Evolutionary conservation across 2,329 filamentous ascomycete genomes (phyloP), one percentile per base, ranked within the genome.

Genomic region (Ascomycota sp.): DNA sequence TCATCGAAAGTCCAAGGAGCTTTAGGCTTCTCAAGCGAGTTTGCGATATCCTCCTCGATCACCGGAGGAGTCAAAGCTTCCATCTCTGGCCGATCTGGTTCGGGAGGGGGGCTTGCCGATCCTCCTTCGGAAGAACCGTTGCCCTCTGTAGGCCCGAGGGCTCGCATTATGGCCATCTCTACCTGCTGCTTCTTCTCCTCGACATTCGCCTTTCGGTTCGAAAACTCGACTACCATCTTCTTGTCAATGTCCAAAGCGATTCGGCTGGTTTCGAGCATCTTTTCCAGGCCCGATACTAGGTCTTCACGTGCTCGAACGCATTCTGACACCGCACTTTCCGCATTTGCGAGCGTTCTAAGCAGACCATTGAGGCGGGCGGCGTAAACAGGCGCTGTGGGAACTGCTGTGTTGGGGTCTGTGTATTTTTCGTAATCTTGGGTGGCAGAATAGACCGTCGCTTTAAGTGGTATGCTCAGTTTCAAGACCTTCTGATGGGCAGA

Each of bases 141-240:
- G 13, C 58, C 55, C 33, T 67, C 62, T 7, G 72, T 65, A 2
- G 69, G 65, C 10, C 72, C 70, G 15, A 93, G 64, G 7, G 80
- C 81, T 30, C 77, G 71, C 66, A 98, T 82, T 40, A 98, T 95
- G 29, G 71, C 75, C 39, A 86, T 71, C 51, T 98, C 89, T 7
- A 98, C 83, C 28, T 89, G 77, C 30, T 75, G 72, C 51, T 91
- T 92, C 54, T 81, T 85, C 12, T 63, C 57, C 41, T 94, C 85
- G 11, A 83, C 80, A 32, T 73, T 70, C 3, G 58, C 53, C 40
- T 77, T 81, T 32, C 75, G 72, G n/a, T 58, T 60, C 4, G 61
- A 55, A 13, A 95, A 53, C 11, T 77, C 65, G 6, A 61, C 48
- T n/a, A 72, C 57, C 23, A 75, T 63, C 4, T 61, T 53, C 42